These are phyloP conservation scores for Boletus sp. DNA, from an alignment of 768 basidiomycete species.

Conservation along the genomic window DNA sequence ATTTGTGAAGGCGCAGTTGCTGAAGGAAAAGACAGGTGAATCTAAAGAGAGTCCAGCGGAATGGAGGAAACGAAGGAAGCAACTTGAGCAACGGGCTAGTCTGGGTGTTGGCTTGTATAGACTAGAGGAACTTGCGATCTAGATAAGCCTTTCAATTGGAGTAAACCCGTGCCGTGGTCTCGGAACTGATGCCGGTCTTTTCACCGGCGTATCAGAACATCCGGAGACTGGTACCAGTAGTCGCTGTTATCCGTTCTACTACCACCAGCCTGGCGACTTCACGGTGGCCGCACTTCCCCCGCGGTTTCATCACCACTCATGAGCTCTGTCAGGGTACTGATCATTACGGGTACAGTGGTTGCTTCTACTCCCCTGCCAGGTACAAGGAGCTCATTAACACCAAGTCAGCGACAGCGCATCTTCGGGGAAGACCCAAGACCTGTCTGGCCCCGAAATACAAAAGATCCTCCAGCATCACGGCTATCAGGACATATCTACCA, in stretches of 20 bases:
- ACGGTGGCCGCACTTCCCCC: not conserved
- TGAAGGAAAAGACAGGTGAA: slow-evolving; percentile 40
- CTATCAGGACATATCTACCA: slow-evolving; percentile 35
- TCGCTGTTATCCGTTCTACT: not conserved
- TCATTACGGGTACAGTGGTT: slow-evolving; percentile 27
- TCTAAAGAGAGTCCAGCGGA: slow-evolving; percentile 37
- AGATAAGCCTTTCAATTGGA: not conserved
- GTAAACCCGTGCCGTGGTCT: not conserved
- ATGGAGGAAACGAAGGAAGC: slow-evolving; percentile 52
- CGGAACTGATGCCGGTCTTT: not conserved
- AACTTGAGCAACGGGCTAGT: slow-evolving; percentile 48
- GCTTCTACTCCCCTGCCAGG: not conserved
- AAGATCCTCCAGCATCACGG: slow-evolving; percentile 42
- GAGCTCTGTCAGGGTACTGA: slow-evolving; percentile 20
- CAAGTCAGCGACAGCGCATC: slow-evolving; percentile 70
- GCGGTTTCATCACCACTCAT: slow-evolving; percentile 5
- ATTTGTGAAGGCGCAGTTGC: slow-evolving; percentile 55
- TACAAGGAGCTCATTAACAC: not conserved
- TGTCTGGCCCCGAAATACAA: slow-evolving; percentile 63
- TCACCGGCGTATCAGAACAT: not conserved
- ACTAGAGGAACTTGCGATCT: slow-evolving; percentile 67
- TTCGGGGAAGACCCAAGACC: slow-evolving; percentile 46
- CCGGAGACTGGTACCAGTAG: too few species aligned
- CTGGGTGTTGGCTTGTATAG: slow-evolving; percentile 64
- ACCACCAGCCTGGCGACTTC: not conserved